Conservation (phyloP, 345 rosid species). For the Noccaea caerulescens region DNA sequence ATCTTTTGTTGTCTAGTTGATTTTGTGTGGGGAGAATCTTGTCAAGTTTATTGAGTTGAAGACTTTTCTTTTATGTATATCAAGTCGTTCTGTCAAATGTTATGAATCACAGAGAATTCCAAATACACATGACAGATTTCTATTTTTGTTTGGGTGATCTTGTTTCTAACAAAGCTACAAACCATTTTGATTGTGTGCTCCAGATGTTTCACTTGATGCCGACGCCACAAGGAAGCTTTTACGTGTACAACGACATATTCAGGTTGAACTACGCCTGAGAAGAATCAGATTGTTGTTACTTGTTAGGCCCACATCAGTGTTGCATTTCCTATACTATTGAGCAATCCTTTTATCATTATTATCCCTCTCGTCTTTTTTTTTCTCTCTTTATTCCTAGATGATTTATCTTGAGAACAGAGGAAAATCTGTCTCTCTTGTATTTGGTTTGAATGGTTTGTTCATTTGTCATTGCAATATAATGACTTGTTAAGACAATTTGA, state of each 20-base stretch:
- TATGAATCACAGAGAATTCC: background rate
- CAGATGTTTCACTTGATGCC: constrained; percentile 99
- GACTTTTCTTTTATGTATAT: background rate
- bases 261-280: constrained; percentile 96
- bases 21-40: background rate
- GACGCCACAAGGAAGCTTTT: constrained; percentile 88
- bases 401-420: constrained; percentile 19
- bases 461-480: constrained; percentile 16
- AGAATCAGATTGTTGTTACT: constrained; percentile 18
- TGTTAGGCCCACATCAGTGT: background rate
- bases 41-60: background rate
- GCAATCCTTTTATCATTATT: constrained; percentile 11
- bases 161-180: constrained; percentile 11
- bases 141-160: background rate
- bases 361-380: background rate
- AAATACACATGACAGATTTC: background rate
- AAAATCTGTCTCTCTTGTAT: constrained; percentile 13
- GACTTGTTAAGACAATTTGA: constrained; percentile 17
- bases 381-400: background rate
- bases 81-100: background rate
- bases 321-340: constrained; percentile 24
- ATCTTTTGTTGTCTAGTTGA: background rate
- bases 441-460: constrained; percentile 10
- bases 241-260: constrained; percentile 91
- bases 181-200: constrained; percentile 23